phyloP scores from a whole-genome alignment of 2,329 filamentous ascomycete species.

The Fusarium burgessii region DNA sequence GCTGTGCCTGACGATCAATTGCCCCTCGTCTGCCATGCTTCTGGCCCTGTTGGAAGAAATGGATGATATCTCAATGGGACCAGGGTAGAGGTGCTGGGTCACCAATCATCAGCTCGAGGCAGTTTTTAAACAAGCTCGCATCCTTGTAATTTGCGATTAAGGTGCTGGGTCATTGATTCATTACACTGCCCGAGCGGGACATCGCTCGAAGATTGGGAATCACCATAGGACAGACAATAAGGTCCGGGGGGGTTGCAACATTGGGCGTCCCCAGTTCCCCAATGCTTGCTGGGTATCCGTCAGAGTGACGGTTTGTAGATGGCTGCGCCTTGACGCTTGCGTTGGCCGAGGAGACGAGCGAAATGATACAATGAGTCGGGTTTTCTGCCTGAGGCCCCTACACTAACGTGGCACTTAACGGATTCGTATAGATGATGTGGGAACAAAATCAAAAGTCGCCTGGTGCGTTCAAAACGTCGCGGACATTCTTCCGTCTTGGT shows the following conservation, averaged over 20 bases:
- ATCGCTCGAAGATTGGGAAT: neutral
- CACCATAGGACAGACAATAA: neutral
- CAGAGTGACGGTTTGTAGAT: slow-evolving; percentile 16
- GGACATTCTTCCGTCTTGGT: slow-evolving; percentile 27
- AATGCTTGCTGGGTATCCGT: slow-evolving; percentile 5
- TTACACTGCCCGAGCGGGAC: slow-evolving; percentile 7
- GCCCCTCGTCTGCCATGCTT: slow-evolving; percentile 13
- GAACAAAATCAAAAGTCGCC: slow-evolving; percentile 19
- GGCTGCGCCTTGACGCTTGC: slow-evolving; percentile 7
- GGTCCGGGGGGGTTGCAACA: slow-evolving; percentile 4
- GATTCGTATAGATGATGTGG: slow-evolving; percentile 30
- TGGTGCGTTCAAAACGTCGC: slow-evolving; percentile 35
- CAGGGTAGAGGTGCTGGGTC: slow-evolving; percentile 38
- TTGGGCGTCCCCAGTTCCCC: neutral
- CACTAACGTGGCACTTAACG: slow-evolving; percentile 31
- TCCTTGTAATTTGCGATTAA: slow-evolving; percentile 26
- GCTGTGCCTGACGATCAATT: slow-evolving; percentile 41
- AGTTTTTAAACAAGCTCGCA: slow-evolving; percentile 18
- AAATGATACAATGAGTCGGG: neutral
- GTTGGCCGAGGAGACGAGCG: slow-evolving; percentile 12
- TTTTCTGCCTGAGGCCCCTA: slow-evolving; percentile 31
- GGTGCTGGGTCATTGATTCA: slow-evolving; percentile 20
- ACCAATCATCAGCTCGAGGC: slow-evolving; percentile 35
- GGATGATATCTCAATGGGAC: slow-evolving; percentile 30
- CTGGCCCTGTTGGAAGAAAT: slow-evolving; percentile 6